Evolutionary conservation across 495 filamentous ascomycete species (phyloP).

Genomic region (Lineolata rhizophorae): DNA sequence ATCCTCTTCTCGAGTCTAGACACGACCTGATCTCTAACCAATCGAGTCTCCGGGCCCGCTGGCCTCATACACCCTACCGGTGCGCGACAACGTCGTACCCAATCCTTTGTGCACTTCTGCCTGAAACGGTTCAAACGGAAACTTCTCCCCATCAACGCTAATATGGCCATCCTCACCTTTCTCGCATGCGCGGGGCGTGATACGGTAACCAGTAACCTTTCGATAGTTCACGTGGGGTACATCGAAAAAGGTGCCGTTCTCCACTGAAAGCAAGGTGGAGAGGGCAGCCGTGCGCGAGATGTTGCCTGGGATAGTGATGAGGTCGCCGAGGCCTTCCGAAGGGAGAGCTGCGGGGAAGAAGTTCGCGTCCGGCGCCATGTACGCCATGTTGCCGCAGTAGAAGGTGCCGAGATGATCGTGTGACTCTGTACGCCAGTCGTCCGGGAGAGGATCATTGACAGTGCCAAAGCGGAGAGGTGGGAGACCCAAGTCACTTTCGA

Average conservation of each 20-base stretch:
- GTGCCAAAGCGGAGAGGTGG: constrained; percentile 62
- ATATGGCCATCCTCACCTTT: constrained; percentile 55
- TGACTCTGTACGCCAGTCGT: constrained; percentile 48
- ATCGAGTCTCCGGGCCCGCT: too few species aligned
- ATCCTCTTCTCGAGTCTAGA: too few species aligned
- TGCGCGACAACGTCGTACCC: constrained; percentile 62
- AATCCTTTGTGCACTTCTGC: constrained; percentile 70
- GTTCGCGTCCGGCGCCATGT: constrained; percentile 66
- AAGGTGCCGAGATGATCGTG: constrained; percentile 72
- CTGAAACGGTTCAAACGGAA: constrained; percentile 77
- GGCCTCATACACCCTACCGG: constrained; percentile 49
- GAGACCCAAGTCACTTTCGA: constrained; percentile 31
- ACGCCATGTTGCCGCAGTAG: constrained; percentile 87
- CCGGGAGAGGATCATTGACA: constrained; percentile 49
- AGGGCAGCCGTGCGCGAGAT: constrained; percentile 40
- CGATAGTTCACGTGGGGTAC: constrained; percentile 53
- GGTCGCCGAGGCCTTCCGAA: constrained; percentile 67
- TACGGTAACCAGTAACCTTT: constrained; percentile 64
- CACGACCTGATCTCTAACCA: too few species aligned
- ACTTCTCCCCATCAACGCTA: constrained; percentile 77
- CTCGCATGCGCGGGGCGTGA: constrained; percentile 54
- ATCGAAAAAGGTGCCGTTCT: constrained; percentile 55
- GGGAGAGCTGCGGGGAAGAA: constrained; percentile 79
- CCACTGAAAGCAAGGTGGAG: constrained; percentile 43
- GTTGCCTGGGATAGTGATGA: constrained; percentile 60